Percentiles rank a stretch among this genome's conserved stretches.
Evolutionary conservation across 2,329 filamentous ascomycete species (phyloP).

Genomic region (Lithohypha guttulata): DNA sequence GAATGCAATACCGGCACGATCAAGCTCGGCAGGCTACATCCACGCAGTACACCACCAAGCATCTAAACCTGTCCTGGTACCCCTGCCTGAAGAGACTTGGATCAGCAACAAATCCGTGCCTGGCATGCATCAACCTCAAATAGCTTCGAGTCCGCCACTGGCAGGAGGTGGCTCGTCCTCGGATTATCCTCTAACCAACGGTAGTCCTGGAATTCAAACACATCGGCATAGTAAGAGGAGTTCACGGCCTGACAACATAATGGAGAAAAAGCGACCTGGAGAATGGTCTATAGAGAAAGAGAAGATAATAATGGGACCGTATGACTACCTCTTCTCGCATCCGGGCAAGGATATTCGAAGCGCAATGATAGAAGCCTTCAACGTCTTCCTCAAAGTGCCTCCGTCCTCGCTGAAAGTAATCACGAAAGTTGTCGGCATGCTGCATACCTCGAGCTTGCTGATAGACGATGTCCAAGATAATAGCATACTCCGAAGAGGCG

Average conservation of each 20-base stretch:
- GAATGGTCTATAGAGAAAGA: constrained; percentile 29
- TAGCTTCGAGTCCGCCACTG: no score
- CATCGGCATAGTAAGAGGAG: constrained; percentile 18
- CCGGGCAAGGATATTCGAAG: constrained; percentile 37
- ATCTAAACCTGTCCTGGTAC: constrained; percentile 36
- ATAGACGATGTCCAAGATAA: constrained; percentile 43
- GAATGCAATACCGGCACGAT: constrained; percentile 60
- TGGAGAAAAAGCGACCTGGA: constrained; percentile 7
- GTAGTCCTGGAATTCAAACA: constrained; percentile 14
- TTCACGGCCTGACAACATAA: constrained; percentile 13
- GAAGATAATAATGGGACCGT: constrained; percentile 34
- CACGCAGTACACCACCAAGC: constrained; percentile 25
- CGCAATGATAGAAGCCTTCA: constrained; percentile 35
- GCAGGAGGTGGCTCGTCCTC: no score
- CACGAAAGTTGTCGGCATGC: constrained; percentile 34
- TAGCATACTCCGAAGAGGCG: constrained; percentile 38
- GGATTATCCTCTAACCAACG: constrained; percentile 8
- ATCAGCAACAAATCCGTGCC: no score
- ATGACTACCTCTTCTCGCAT: constrained; percentile 35
- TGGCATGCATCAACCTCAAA: no score
- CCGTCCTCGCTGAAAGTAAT: constrained; percentile 31
- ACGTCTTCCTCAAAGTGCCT: constrained; percentile 36
- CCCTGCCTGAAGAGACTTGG: constrained; percentile 54
- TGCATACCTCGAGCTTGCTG: constrained; percentile 37
- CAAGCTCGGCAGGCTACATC: constrained; percentile 51